phyloP scores from a whole-genome alignment of 2,329 filamentous ascomycete species.

The Xylaria sp. region DNA sequence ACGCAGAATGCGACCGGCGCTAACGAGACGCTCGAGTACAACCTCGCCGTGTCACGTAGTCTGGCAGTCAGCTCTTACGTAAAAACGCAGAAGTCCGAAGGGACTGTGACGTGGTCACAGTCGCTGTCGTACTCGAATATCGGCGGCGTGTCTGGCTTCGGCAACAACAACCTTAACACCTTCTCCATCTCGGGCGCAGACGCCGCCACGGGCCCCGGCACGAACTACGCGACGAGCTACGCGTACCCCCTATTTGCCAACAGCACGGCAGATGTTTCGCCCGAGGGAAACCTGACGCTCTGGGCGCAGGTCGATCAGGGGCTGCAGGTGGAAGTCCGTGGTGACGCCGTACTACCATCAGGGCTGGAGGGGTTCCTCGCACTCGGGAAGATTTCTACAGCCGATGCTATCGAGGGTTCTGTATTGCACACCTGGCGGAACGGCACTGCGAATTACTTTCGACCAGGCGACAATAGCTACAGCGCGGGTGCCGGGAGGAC shows the following conservation, averaged over 20 bases:
- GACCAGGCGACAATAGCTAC: constrained; percentile 55
- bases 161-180: constrained; percentile 47
- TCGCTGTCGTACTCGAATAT: constrained; percentile 63
- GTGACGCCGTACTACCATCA: constrained; percentile 62
- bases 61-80: constrained; percentile 65
- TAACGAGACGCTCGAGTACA: constrained; percentile 70
- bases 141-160: constrained; percentile 52
- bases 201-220: constrained; percentile 43
- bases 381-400: constrained; percentile 45
- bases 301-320: constrained; percentile 56
- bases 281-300: constrained; percentile 59
- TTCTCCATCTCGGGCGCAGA: constrained; percentile 57
- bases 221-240: constrained; percentile 56
- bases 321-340: constrained; percentile 51
- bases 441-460: constrained; percentile 66
- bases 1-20: constrained; percentile 59
- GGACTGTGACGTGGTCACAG: constrained; percentile 64
- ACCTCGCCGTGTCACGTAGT: constrained; percentile 63
- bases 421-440: constrained; percentile 63
- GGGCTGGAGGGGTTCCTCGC: constrained; percentile 67
- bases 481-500: constrained; percentile 65
- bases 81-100: constrained; percentile 57
- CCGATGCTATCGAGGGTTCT: constrained; percentile 36
- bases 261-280: constrained; percentile 57
- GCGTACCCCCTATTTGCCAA: constrained; percentile 70